Conservation (phyloP, 2,329 filamentous ascomycete species). For the Epichloe aotearoae region DNA sequence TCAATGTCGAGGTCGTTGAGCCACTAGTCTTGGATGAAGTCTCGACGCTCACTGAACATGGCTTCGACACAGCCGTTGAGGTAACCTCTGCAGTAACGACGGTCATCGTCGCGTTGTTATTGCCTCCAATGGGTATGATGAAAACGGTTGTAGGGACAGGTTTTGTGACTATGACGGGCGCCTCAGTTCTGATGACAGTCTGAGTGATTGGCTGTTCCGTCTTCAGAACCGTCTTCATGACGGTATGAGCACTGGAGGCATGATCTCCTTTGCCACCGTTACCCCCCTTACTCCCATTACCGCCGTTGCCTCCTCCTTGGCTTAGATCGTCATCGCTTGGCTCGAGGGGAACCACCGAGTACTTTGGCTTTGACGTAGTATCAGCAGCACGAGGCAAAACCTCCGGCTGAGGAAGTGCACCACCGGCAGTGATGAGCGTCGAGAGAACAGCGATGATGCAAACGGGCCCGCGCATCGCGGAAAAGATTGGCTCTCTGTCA, state of each 20-base stretch:
- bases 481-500: not conserved
- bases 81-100: slow-evolving; percentile 1
- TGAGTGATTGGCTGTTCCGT: slow-evolving; percentile 13
- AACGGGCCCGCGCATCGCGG: slow-evolving; percentile 19
- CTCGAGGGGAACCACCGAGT: slow-evolving; percentile 27
- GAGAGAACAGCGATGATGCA: slow-evolving; percentile 18
- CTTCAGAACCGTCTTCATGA: slow-evolving; percentile 18
- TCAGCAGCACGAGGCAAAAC: slow-evolving; percentile 12
- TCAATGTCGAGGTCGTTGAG: not conserved
- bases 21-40: not conserved
- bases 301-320: slow-evolving; percentile 3
- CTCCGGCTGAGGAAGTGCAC: slow-evolving; percentile 17
- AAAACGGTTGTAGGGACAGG: slow-evolving; percentile 10
- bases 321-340: slow-evolving; percentile 15
- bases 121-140: slow-evolving; percentile 16
- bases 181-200: slow-evolving; percentile 14
- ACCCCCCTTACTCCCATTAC: slow-evolving; percentile 3
- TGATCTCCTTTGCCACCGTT: slow-evolving; percentile 6
- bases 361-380: slow-evolving; percentile 17
- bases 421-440: slow-evolving; percentile 13
- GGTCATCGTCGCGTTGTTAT: not conserved
- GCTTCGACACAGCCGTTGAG: slow-evolving; percentile 1
- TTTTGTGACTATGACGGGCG: slow-evolving; percentile 10
- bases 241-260: slow-evolving; percentile 8
- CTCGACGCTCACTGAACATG: not conserved